Evolutionary conservation across 2,329 filamentous ascomycete species (phyloP).

Genomic region (Anisogramma anomala): DNA sequence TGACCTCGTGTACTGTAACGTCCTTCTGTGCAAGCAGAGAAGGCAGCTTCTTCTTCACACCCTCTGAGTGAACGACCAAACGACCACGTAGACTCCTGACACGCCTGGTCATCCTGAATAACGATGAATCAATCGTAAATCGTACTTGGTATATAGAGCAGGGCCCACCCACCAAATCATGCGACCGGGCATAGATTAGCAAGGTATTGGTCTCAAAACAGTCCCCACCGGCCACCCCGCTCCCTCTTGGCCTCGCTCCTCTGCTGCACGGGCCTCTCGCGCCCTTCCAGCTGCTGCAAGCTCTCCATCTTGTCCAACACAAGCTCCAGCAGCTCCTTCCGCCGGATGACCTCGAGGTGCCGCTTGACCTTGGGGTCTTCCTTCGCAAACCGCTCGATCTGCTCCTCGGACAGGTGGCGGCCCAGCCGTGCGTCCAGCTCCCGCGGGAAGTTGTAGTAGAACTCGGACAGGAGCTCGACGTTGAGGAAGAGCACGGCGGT

Average conservation of each 20-base stretch:
- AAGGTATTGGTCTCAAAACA: conserved; percentile 4
- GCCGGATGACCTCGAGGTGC: conserved; percentile 81
- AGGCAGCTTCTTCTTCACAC: background rate
- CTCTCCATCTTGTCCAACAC: conserved; percentile 95
- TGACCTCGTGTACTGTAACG: background rate
- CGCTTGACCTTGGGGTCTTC: conserved; percentile 84
- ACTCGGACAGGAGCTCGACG: conserved; percentile 90
- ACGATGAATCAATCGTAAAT: conserved; percentile 3
- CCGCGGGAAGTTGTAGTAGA: conserved; percentile 94
- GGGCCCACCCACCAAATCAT: background rate
- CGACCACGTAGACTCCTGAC: conserved; percentile 1
- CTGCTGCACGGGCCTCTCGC: conserved; percentile 45
- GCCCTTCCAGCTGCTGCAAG: conserved; percentile 68
- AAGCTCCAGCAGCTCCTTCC: conserved; percentile 86
- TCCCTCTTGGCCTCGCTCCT: conserved; percentile 22
- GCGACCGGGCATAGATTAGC: background rate
- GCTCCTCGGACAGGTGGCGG: conserved; percentile 61
- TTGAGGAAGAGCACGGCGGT: conserved; percentile 96
- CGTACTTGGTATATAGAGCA: conserved; percentile 6
- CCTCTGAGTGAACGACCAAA: background rate
- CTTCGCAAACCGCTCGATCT: conserved; percentile 81
- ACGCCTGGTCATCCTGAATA: background rate
- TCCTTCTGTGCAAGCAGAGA: background rate
- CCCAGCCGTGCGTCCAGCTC: conserved; percentile 82
- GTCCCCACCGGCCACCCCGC: conserved; percentile 12